phyloP scores from a whole-genome alignment of 2,329 filamentous ascomycete species.

The Aspergillus aculeatus region DNA sequence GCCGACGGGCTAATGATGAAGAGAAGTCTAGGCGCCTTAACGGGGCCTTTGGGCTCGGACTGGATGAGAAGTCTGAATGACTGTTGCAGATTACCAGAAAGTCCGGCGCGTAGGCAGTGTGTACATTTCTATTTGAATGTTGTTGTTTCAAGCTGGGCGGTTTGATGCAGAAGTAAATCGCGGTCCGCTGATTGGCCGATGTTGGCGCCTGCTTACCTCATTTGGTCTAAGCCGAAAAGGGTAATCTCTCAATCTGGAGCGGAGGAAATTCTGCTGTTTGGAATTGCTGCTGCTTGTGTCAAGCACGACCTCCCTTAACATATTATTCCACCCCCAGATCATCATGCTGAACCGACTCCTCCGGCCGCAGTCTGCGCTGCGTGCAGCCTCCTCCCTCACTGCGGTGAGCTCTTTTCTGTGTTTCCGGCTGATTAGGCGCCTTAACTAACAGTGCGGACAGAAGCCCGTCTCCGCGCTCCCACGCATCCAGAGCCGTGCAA shows the following conservation, averaged over 20 bases:
- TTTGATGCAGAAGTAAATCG: constrained; percentile 20
- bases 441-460: constrained; percentile 24
- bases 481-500: constrained; percentile 36
- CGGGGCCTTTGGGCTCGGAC: not conserved
- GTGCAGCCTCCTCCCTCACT: constrained; percentile 37
- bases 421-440: constrained; percentile 2
- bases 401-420: constrained; percentile 30
- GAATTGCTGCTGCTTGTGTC: constrained; percentile 16
- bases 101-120: not conserved
- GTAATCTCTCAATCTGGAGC: constrained; percentile 13
- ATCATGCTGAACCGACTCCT: constrained; percentile 45
- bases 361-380: constrained; percentile 47
- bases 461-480: constrained; percentile 38
- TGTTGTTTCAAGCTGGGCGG: not conserved
- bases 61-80: not conserved
- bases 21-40: constrained; percentile 12
- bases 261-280: constrained; percentile 38
- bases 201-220: constrained; percentile 25
- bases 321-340: constrained; percentile 23
- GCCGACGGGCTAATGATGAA: constrained; percentile 20
- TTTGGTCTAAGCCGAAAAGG: constrained; percentile 28
- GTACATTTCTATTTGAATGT: not conserved
- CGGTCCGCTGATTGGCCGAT: constrained; percentile 24
- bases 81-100: not conserved
- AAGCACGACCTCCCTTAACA: constrained; percentile 12